phyloP scores from a whole-genome alignment of 1,284 basidiomycete genomes.

The Cerioporus squamosus region DNA sequence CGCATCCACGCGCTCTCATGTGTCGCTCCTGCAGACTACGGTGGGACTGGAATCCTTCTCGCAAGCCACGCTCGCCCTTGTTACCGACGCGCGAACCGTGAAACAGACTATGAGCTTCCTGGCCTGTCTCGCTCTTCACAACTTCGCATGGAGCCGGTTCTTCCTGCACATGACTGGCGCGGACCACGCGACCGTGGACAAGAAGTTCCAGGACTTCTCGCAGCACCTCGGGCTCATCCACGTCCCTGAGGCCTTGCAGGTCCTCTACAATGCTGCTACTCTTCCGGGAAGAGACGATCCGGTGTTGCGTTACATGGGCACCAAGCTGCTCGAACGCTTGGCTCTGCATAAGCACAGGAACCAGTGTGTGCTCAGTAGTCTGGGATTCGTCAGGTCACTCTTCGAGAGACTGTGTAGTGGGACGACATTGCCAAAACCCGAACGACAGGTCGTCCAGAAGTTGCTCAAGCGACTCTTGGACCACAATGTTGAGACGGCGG shows the following conservation, averaged over 20 bases:
- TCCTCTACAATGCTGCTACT: slow-evolving; percentile 55
- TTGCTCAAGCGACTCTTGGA: slow-evolving; percentile 68
- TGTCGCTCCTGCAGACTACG: slow-evolving; percentile 46
- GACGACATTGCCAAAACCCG: slow-evolving; percentile 41
- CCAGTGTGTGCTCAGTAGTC: slow-evolving; percentile 62
- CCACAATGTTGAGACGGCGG: slow-evolving; percentile 66
- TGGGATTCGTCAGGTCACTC: slow-evolving; percentile 56
- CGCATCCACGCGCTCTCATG: neutral
- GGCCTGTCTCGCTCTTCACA: slow-evolving; percentile 62
- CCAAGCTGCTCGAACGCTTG: slow-evolving; percentile 66
- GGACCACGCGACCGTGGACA: slow-evolving; percentile 35
- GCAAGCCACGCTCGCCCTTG: slow-evolving; percentile 55
- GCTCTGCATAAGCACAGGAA: slow-evolving; percentile 66
- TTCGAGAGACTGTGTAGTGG: slow-evolving; percentile 44
- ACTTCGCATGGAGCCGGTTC: slow-evolving; percentile 59
- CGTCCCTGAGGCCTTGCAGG: slow-evolving; percentile 56
- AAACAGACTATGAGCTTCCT: slow-evolving; percentile 65
- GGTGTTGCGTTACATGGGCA: slow-evolving; percentile 50
- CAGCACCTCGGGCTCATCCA: slow-evolving; percentile 50
- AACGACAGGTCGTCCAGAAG: slow-evolving; percentile 61
- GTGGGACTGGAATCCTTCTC: slow-evolving; percentile 69
- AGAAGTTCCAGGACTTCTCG: slow-evolving; percentile 46
- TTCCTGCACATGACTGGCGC: slow-evolving; percentile 48
- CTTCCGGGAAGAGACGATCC: slow-evolving; percentile 26
- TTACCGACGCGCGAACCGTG: slow-evolving; percentile 49